Percentiles rank a stretch among this genome's conserved stretches.
These are phyloP conservation scores for Dalbergia cochinchinensis DNA, from an alignment of 306 rosid species.

Conservation along the genomic window DNA sequence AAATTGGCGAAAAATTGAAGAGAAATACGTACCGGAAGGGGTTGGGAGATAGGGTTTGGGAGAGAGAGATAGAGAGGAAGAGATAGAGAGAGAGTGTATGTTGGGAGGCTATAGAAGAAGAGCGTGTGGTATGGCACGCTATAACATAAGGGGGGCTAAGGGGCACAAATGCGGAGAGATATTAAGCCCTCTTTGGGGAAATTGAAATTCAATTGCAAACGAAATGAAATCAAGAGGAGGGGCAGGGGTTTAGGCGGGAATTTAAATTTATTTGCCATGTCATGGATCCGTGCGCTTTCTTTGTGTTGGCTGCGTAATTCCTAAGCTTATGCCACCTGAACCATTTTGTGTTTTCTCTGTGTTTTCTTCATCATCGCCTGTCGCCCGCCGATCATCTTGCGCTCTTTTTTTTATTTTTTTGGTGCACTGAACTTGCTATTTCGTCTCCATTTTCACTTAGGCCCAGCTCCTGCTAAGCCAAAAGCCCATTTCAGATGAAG, in stretches of 20 bases:
- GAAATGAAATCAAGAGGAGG: conserved; percentile 59
- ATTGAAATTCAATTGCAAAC: conserved; percentile 87
- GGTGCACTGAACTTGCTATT: no score
- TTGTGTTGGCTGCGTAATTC: conserved; percentile 56
- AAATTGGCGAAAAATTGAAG: conserved; percentile 1
- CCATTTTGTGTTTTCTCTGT: conserved; percentile 52
- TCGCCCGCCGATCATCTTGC: neutral
- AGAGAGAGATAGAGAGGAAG: conserved; percentile 34
- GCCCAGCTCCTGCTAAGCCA: no score
- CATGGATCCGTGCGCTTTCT: conserved; percentile 59
- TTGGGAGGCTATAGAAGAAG: neutral
- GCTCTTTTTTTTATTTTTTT: neutral
- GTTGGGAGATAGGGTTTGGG: conserved; percentile 54
- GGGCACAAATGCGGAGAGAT: conserved; percentile 52
- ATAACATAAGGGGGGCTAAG: conserved; percentile 13
- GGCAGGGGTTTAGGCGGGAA: conserved; percentile 89
- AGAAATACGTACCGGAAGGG: conserved; percentile 41
- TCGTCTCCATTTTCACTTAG: no score
- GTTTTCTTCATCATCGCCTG: conserved; percentile 41
- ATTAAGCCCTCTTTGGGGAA: conserved; percentile 54
- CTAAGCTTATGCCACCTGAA: conserved; percentile 30
- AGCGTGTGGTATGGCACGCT: conserved; percentile 2
- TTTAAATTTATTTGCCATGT: conserved; percentile 77
- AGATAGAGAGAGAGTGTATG: conserved; percentile 1
- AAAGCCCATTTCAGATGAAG: no score